phyloP scores from a whole-genome alignment of 2,329 filamentous ascomycete genomes.

The Orbilia javanica region DNA sequence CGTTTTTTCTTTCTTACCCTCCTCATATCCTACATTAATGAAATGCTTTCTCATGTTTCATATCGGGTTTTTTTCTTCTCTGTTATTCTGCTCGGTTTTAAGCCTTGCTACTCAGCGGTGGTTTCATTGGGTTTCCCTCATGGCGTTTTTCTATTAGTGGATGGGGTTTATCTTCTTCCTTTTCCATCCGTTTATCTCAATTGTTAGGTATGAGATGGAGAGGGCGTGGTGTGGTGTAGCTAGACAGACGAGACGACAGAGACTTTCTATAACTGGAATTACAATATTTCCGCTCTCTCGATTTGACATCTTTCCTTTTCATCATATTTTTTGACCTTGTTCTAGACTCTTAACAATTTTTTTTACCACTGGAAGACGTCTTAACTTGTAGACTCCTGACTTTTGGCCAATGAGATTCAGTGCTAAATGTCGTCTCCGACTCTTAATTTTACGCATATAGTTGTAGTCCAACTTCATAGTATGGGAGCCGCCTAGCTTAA shows the following conservation, averaged over 20 bases:
- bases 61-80: constrained; percentile 1
- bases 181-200: constrained; percentile 5
- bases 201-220: constrained; percentile 9
- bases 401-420: too few relatives aligned
- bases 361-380: too few relatives aligned
- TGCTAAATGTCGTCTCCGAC: too few relatives aligned
- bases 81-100: constrained; percentile 15
- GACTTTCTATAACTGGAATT: constrained; percentile 5
- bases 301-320: background rate
- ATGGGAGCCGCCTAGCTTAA: too few relatives aligned
- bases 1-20: background rate
- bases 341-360: too few relatives aligned
- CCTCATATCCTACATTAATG: background rate
- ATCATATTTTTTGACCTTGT: background rate
- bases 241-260: constrained; percentile 17
- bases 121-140: constrained; percentile 18
- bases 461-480: too few relatives aligned
- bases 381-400: background rate
- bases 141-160: constrained; percentile 21
- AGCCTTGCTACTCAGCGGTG: constrained; percentile 18
- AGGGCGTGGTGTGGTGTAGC: background rate
- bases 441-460: too few relatives aligned
- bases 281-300: constrained; percentile 25
- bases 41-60: constrained; percentile 3
- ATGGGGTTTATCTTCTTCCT: constrained; percentile 8